phyloP scores from a whole-genome alignment of 345 rosid species.

The Syzygium oleosum region DNA sequence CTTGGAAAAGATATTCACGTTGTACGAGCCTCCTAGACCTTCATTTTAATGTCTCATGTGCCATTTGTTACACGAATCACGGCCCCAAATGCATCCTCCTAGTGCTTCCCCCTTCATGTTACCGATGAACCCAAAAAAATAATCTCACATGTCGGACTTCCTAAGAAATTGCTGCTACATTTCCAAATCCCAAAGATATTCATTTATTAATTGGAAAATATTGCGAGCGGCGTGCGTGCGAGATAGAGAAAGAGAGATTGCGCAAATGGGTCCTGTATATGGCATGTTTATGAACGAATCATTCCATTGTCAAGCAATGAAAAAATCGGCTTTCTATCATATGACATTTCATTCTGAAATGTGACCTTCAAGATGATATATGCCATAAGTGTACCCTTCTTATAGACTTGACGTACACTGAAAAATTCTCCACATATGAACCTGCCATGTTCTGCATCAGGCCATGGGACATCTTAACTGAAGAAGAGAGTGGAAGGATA shows the following conservation, averaged over 20 bases:
- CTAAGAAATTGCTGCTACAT: conserved; percentile 2
- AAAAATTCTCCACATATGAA: not conserved
- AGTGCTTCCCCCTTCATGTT: conserved; percentile 28
- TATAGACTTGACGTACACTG: not conserved
- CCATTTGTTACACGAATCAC: not conserved
- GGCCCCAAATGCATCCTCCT: conserved; percentile 16
- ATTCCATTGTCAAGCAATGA: not conserved
- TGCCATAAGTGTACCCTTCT: not conserved
- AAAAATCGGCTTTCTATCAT: not conserved
- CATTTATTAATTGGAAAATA: not conserved
- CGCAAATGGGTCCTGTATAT: not conserved
- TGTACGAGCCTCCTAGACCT: not conserved
- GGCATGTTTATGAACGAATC: not conserved
- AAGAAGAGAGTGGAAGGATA: not conserved
- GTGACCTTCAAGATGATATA: not conserved
- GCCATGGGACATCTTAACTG: not conserved
- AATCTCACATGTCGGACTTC: conserved; percentile 6
- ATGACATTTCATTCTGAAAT: not conserved
- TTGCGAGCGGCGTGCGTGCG: not conserved
- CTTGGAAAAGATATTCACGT: not conserved
- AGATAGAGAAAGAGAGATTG: not conserved
- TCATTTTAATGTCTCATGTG: not conserved
- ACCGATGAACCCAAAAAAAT: conserved; percentile 15
- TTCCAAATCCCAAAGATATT: conserved; percentile 6
- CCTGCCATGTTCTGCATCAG: not conserved